A percentile compares a stretch with the other conserved stretches of the same genome.
Conservation (phyloP, 176 grass and related monocot genomes). For the Hordeum marinum region DNA sequence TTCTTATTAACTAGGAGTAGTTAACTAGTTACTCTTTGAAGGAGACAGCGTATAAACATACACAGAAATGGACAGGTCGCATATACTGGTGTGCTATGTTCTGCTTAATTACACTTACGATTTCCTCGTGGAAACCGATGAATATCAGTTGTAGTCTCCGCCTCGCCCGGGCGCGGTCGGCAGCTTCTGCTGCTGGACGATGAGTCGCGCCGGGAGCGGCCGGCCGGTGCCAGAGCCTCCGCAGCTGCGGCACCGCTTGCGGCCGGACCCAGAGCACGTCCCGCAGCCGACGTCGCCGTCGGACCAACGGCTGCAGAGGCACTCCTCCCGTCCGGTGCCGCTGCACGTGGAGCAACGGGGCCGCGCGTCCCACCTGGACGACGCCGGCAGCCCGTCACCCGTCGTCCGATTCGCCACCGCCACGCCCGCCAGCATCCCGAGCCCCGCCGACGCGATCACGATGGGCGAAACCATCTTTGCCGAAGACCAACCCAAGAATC, state of each 20-base stretch:
- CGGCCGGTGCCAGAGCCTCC: constrained; percentile 71
- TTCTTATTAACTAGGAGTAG: background rate
- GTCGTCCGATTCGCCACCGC: constrained; percentile 56
- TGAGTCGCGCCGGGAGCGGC: constrained; percentile 59
- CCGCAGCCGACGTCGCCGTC: constrained; percentile 86
- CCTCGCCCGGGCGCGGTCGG: background rate
- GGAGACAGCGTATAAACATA: background rate
- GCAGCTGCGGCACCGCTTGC: constrained; percentile 75
- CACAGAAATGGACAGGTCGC: background rate
- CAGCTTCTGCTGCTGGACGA: constrained; percentile 16
- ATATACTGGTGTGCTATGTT: background rate
- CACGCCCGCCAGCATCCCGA: constrained; percentile 76
- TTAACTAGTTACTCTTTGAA: background rate
- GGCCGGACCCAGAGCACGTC: constrained; percentile 66
- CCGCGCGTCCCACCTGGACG: constrained; percentile 31
- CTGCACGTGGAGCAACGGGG: constrained; percentile 78
- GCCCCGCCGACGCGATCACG: constrained; percentile 70
- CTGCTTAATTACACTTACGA: background rate
- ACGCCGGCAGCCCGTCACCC: constrained; percentile 26
- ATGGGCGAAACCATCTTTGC: constrained; percentile 45
- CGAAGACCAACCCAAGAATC: background rate
- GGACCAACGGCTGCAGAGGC: constrained; percentile 86
- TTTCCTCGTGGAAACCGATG: background rate
- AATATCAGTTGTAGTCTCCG: constrained; percentile 6
- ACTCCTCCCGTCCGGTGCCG: constrained; percentile 66